These are phyloP conservation scores for Sporothrix schenckii DNA, from an alignment of 2,329 filamentous ascomycete species.

Conservation along the genomic window DNA sequence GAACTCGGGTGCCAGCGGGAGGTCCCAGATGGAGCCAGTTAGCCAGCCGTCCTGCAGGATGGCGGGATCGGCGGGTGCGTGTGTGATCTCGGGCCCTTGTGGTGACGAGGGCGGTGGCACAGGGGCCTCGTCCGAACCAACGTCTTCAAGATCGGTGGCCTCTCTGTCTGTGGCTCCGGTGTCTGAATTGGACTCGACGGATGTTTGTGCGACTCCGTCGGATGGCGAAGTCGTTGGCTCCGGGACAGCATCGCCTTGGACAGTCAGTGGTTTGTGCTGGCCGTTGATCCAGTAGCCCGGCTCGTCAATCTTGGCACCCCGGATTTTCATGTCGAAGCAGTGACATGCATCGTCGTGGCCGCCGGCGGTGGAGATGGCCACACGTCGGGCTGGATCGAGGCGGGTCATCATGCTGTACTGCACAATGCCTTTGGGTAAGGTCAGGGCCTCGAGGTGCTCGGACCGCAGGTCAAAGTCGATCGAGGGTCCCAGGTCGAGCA, in stretches of 20 bases:
- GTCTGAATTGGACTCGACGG: background rate
- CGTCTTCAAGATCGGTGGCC: background rate
- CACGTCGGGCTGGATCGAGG: background rate
- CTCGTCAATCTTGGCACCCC: background rate
- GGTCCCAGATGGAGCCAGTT: constrained; percentile 30
- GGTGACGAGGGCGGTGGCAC: background rate
- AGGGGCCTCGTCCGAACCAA: background rate
- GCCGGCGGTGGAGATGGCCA: constrained; percentile 39
- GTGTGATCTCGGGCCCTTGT: background rate
- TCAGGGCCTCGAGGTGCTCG: constrained; percentile 36
- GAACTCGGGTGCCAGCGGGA: constrained; percentile 39
- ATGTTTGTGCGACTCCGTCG: background rate
- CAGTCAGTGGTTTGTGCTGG: background rate
- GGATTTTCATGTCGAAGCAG: constrained; percentile 37
- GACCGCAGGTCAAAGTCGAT: constrained; percentile 31
- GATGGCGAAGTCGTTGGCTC: background rate
- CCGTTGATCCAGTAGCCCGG: constrained; percentile 16
- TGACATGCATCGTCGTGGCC: constrained; percentile 50
- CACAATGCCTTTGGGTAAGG: constrained; percentile 35
- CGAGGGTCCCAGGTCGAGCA: constrained; percentile 37
- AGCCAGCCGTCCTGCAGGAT: background rate
- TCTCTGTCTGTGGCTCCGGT: background rate
- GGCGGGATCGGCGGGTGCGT: background rate
- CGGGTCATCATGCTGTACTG: constrained; percentile 33
- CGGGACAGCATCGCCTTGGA: background rate